Conservation (phyloP, 1,284 basidiomycete genomes). For the Microbotryum scabiosae region DNA sequence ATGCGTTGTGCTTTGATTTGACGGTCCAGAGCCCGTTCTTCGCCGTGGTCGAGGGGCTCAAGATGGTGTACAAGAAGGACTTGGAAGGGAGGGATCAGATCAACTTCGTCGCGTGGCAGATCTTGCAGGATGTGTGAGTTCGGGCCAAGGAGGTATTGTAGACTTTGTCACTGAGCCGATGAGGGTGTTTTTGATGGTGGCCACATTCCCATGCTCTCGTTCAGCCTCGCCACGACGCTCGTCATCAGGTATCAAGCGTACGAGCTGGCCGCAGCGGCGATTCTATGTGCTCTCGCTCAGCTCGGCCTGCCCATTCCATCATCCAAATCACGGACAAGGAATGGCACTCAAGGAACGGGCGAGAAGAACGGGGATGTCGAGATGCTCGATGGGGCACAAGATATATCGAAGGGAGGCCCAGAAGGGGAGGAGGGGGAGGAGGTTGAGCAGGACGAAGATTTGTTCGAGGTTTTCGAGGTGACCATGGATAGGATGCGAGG, state of each 20-base stretch:
- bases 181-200: not conserved
- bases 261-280: slow-evolving; percentile 17
- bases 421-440: slow-evolving; percentile 28
- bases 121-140: slow-evolving; percentile 30
- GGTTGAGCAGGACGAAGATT: slow-evolving; percentile 3
- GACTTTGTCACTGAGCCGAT: not conserved
- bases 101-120: slow-evolving; percentile 14
- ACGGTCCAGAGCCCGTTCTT: slow-evolving; percentile 32
- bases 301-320: slow-evolving; percentile 2
- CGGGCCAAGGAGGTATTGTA: not conserved
- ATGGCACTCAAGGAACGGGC: not conserved
- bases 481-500: slow-evolving; percentile 12
- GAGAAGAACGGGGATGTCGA: slow-evolving; percentile 1
- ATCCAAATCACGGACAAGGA: not conserved
- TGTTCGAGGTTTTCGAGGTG: slow-evolving; percentile 17
- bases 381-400: too few species aligned
- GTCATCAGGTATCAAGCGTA: slow-evolving; percentile 11
- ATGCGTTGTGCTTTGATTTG: slow-evolving; percentile 34
- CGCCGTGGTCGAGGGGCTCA: slow-evolving; percentile 8
- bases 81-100: not conserved
- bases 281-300: slow-evolving; percentile 11
- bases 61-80: slow-evolving; percentile 10
- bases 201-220: too few species aligned
- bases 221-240: slow-evolving; percentile 10
- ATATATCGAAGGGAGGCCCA: too few species aligned